phyloP scores from a whole-genome alignment of 352 stramenopile species.

The Globisporangium yorkense region DNA sequence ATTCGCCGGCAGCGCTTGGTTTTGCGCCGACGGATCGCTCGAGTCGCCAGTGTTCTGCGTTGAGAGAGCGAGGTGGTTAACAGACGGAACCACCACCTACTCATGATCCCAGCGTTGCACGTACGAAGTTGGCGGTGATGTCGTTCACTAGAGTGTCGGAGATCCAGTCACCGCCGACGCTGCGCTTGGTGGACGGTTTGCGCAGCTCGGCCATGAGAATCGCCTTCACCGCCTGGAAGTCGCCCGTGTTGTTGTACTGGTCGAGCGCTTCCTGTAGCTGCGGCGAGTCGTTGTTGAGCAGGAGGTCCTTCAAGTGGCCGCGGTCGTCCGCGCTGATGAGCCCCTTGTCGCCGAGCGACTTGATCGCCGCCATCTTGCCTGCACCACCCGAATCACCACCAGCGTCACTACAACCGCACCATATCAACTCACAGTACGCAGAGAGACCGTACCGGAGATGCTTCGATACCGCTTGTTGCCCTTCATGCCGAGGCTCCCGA shows the following conservation, averaged over 20 bases:
- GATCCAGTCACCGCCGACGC: constrained; percentile 59
- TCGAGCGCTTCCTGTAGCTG: constrained; percentile 70
- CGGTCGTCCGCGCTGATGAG: constrained; percentile 66
- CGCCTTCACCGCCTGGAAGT: constrained; percentile 71
- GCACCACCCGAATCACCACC: background rate
- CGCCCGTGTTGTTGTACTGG: constrained; percentile 69
- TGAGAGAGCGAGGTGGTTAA: background rate
- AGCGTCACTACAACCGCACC: background rate
- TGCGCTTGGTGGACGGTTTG: constrained; percentile 63
- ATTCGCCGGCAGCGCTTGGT: constrained; percentile 8
- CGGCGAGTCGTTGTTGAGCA: constrained; percentile 75
- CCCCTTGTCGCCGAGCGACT: constrained; percentile 65
- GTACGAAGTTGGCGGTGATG: constrained; percentile 54
- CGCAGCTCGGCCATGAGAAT: constrained; percentile 57
- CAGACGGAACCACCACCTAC: too few relatives aligned
- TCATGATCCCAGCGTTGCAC: constrained; percentile 1
- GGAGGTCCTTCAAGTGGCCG: constrained; percentile 64
- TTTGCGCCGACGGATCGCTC: background rate
- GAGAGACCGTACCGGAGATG: constrained; percentile 26
- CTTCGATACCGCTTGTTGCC: constrained; percentile 69
- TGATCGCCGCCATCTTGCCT: constrained; percentile 81
- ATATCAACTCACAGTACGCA: constrained; percentile 1
- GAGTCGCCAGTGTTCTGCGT: constrained; percentile 10
- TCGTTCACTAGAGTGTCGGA: constrained; percentile 76
- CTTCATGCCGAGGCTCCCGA: constrained; percentile 38